These are phyloP conservation scores for Diaporthe citriasiana DNA, from an alignment of 2,329 filamentous ascomycete species.

Conservation along the genomic window DNA sequence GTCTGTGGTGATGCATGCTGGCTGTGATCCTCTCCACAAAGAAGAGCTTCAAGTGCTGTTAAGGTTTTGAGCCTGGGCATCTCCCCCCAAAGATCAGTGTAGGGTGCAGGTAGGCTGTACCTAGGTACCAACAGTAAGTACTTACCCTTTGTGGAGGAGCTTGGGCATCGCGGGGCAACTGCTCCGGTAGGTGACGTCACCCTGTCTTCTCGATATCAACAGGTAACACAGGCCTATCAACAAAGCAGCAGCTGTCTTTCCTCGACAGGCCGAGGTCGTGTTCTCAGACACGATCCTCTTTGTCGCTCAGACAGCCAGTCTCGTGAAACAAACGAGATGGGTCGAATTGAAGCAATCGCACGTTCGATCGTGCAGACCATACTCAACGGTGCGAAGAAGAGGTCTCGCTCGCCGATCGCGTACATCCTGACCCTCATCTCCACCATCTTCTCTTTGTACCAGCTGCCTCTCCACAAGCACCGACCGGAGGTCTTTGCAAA, in stretches of 20 bases:
- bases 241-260: neutral
- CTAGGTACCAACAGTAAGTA: neutral
- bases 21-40: neutral
- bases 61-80: slow-evolving; percentile 28
- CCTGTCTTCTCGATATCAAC: neutral
- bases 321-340: slow-evolving; percentile 44
- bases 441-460: slow-evolving; percentile 67
- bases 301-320: neutral
- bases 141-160: neutral
- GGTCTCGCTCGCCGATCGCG: slow-evolving; percentile 52
- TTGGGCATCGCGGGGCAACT: slow-evolving; percentile 12
- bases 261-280: neutral
- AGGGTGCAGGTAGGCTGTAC: too few species aligned
- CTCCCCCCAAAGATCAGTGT: neutral
- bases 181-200: slow-evolving; percentile 19
- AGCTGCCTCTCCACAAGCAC: slow-evolving; percentile 62
- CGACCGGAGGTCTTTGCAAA: slow-evolving; percentile 63
- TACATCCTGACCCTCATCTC: slow-evolving; percentile 59
- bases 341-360: slow-evolving; percentile 53
- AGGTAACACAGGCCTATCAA: neutral
- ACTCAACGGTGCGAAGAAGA: slow-evolving; percentile 50
- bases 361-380: slow-evolving; percentile 59
- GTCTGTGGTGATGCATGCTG: too few species aligned
- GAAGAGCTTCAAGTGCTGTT: neutral
- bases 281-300: neutral